A percentile compares a stretch with the other conserved stretches of the same genome.
These are phyloP conservation scores for Aspergillus sp. DNA, from an alignment of 2,329 filamentous ascomycete species.

Conservation along the genomic window DNA sequence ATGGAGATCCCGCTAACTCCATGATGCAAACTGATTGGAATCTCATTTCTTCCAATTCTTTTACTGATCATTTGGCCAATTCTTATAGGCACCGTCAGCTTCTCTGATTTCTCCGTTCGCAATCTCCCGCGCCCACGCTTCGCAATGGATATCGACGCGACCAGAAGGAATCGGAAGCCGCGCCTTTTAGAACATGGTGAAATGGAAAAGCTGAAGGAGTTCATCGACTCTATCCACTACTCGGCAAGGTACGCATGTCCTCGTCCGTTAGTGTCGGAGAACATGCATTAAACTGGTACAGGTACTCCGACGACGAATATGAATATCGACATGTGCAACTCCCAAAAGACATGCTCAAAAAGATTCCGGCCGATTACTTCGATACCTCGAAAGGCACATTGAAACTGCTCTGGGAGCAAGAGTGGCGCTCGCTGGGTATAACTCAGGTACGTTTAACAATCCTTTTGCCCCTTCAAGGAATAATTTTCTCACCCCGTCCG, in stretches of 20 bases:
- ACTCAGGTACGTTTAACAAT: slow-evolving; percentile 63
- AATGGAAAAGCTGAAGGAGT: slow-evolving; percentile 78
- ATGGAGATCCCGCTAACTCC: not conserved
- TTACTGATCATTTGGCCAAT: not conserved
- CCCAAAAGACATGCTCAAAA: slow-evolving; percentile 96
- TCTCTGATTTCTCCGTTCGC: not conserved
- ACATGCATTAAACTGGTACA: slow-evolving; percentile 34
- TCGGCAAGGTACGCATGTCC: slow-evolving; percentile 62
- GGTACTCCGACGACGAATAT: slow-evolving; percentile 85
- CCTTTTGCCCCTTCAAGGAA: not conserved
- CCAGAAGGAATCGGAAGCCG: slow-evolving; percentile 77
- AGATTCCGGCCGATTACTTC: slow-evolving; percentile 90
- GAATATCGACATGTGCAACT: slow-evolving; percentile 98
- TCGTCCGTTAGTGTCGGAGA: not conserved
- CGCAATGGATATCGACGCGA: slow-evolving; percentile 59
- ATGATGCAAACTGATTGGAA: no score
- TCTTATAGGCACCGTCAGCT: not conserved
- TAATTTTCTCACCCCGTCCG: not conserved
- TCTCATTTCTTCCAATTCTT: not conserved
- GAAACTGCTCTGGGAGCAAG: slow-evolving; percentile 95
- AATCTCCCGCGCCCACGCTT: slow-evolving; percentile 5
- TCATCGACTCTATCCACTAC: slow-evolving; percentile 89
- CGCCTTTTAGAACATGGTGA: slow-evolving; percentile 73
- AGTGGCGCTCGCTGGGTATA: slow-evolving; percentile 94
- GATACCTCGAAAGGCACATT: slow-evolving; percentile 81